Evolutionary conservation across 495 filamentous ascomycete species (phyloP).

Genomic region (Viridothelium virens): DNA sequence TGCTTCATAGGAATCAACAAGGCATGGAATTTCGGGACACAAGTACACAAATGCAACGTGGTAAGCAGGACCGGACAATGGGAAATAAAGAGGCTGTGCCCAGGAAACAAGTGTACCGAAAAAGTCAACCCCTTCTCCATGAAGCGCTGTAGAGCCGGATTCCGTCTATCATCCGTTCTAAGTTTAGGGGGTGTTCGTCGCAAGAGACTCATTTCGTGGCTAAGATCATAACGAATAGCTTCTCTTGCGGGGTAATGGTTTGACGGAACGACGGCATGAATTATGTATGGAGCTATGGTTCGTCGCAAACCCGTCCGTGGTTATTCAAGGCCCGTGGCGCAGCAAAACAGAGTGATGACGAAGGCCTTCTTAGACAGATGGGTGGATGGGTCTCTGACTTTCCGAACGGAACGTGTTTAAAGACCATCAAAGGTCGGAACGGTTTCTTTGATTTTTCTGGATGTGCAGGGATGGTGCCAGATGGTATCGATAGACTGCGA

Average conservation of each 20-base stretch:
- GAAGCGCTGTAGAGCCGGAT: not conserved
- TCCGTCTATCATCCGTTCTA: not conserved
- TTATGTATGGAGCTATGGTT: not conserved
- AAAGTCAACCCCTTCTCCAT: not conserved
- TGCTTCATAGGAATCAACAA: not conserved
- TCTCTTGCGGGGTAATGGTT: not conserved
- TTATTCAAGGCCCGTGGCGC: not conserved
- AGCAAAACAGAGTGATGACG: not conserved
- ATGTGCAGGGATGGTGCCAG: not conserved
- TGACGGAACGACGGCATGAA: no score
- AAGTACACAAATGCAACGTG: not conserved
- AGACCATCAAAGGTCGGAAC: not conserved
- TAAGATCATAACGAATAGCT: not conserved
- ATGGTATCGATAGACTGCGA: slow-evolving; percentile 5
- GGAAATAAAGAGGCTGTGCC: not conserved
- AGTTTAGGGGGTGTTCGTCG: not conserved
- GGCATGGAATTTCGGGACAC: not conserved
- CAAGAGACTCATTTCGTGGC: not conserved
- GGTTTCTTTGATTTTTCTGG: slow-evolving; percentile 6
- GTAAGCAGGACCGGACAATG: not conserved
- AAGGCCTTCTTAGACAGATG: not conserved
- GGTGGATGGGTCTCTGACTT: not conserved
- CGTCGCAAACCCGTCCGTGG: not conserved
- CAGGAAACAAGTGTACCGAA: not conserved
- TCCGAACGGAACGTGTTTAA: not conserved